A percentile compares a stretch with the other conserved stretches of the same genome.
Conservation (phyloP, 2,329 filamentous ascomycete species). For the Fusarium sp. region DNA sequence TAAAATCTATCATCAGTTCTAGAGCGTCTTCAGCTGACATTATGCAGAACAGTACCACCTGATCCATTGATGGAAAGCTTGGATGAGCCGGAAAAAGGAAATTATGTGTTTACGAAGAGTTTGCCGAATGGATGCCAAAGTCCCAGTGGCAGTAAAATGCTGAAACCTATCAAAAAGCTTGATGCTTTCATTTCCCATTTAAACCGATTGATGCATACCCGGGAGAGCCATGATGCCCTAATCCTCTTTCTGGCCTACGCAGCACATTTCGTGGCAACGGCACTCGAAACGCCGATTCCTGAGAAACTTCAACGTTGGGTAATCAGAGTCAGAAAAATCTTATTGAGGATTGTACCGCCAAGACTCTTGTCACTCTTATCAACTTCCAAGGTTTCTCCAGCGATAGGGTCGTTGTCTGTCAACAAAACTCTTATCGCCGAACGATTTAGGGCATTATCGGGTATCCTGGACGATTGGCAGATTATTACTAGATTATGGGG, state of each 20-base stretch:
- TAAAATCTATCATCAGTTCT: rapidly evolving
- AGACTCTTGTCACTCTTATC: not conserved
- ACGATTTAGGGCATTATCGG: conserved; percentile 1
- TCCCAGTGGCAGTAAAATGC: not conserved
- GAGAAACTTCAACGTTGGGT: not conserved
- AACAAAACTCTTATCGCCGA: not conserved
- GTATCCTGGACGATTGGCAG: conserved; percentile 35
- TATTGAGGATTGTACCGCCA: not conserved
- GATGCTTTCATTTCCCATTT: conserved; percentile 21
- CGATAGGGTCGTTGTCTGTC: not conserved
- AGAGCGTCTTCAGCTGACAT: not conserved
- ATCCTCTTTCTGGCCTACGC: conserved; percentile 29
- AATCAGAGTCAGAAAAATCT: rapidly evolving
- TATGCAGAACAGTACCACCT: not conserved
- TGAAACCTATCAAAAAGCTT: not conserved
- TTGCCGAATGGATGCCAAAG: rapidly evolving
- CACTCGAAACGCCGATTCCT: conserved; percentile 9
- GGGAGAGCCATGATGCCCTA: conserved; percentile 22
- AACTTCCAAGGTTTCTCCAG: rapidly evolving
- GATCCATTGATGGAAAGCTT: not conserved
- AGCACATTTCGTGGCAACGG: conserved; percentile 15
- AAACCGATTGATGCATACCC: conserved; percentile 22
- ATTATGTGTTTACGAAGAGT: rapidly evolving
- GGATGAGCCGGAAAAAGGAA: not conserved
- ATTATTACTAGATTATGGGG: conserved; percentile 30